These are phyloP conservation scores for Exophiala sp. DNA, from an alignment of 2,329 filamentous ascomycete genomes.

Conservation along the genomic window DNA sequence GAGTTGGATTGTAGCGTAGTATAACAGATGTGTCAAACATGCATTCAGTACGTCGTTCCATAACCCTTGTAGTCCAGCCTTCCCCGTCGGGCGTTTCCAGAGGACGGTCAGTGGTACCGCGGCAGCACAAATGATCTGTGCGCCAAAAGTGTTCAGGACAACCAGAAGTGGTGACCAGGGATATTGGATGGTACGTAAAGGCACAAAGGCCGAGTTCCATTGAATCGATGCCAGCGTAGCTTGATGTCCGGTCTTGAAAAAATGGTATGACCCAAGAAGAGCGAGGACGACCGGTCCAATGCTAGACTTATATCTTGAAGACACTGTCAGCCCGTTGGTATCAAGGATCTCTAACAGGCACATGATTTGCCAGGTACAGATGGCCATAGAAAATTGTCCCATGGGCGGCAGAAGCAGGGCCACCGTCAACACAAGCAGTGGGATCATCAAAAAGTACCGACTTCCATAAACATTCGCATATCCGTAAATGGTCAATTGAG, in stretches of 20 bases:
- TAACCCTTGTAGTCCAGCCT: slow-evolving; percentile 48
- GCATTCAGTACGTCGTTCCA: slow-evolving; percentile 58
- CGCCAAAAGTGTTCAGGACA: slow-evolving; percentile 77
- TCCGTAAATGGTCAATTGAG: slow-evolving; percentile 69
- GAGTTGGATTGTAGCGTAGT: slow-evolving; percentile 74
- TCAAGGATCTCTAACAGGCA: slow-evolving; percentile 63
- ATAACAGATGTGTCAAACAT: slow-evolving; percentile 68
- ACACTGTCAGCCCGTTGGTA: slow-evolving; percentile 56
- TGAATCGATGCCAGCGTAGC: slow-evolving; percentile 81
- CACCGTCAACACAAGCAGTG: slow-evolving; percentile 73
- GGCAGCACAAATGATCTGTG: slow-evolving; percentile 74
- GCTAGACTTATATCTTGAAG: slow-evolving; percentile 30
- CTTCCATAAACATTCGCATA: slow-evolving; percentile 92
- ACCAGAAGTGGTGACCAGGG: slow-evolving; percentile 83
- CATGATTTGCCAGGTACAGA: slow-evolving; percentile 84
- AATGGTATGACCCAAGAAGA: slow-evolving; percentile 87
- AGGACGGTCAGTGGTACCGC: slow-evolving; percentile 74
- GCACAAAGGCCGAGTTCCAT: slow-evolving; percentile 93
- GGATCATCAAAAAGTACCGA: slow-evolving; percentile 75
- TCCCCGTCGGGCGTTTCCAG: slow-evolving; percentile 82
- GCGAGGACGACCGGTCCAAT: slow-evolving; percentile 81
- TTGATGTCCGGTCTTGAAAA: slow-evolving; percentile 97
- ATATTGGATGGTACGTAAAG: slow-evolving; percentile 64
- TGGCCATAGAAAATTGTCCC: slow-evolving; percentile 74
- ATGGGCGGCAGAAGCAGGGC: slow-evolving; percentile 86